These are phyloP conservation scores for Phytophthora fragariae DNA, from an alignment of 352 stramenopile genomes.

Conservation along the genomic window DNA sequence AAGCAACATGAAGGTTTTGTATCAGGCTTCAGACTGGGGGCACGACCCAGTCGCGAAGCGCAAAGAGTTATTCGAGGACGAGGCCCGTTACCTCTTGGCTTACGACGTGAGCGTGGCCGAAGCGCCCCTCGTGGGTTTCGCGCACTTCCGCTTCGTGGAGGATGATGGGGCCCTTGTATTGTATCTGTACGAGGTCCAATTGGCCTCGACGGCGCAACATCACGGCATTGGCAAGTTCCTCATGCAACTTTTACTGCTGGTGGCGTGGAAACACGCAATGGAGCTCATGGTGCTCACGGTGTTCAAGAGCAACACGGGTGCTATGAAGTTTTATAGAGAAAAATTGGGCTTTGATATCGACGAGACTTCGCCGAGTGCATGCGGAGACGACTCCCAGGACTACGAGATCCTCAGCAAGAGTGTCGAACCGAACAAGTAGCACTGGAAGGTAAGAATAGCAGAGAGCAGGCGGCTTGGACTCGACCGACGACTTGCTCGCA, in stretches of 20 bases:
- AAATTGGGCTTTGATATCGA: conserved; percentile 91
- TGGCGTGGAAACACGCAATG: conserved; percentile 84
- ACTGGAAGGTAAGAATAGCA: conserved; percentile 25
- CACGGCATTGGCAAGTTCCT: conserved; percentile 90
- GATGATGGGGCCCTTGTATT: conserved; percentile 91
- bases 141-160: conserved; percentile 94
- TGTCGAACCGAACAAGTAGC: conserved; percentile 42
- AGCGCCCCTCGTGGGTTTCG: conserved; percentile 62
- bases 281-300: conserved; percentile 94
- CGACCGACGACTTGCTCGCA: background rate
- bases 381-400: conserved; percentile 73
- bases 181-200: conserved; percentile 96
- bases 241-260: conserved; percentile 91
- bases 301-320: conserved; percentile 90
- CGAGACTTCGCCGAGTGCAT: conserved; percentile 88
- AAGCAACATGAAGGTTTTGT: conserved; percentile 93
- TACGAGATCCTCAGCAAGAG: conserved; percentile 89
- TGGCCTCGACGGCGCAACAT: conserved; percentile 65
- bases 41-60: conserved; percentile 89
- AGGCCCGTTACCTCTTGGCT: conserved; percentile 90
- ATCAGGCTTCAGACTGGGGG: conserved; percentile 90
- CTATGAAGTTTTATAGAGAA: conserved; percentile 92
- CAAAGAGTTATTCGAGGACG: conserved; percentile 83
- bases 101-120: conserved; percentile 30
- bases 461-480: background rate